A percentile compares a stretch with the other conserved stretches of the same genome.
Evolutionary conservation across 108 stramenopile species (phyloP).

Genomic region (Mayamaea pseudoterrestris): DNA sequence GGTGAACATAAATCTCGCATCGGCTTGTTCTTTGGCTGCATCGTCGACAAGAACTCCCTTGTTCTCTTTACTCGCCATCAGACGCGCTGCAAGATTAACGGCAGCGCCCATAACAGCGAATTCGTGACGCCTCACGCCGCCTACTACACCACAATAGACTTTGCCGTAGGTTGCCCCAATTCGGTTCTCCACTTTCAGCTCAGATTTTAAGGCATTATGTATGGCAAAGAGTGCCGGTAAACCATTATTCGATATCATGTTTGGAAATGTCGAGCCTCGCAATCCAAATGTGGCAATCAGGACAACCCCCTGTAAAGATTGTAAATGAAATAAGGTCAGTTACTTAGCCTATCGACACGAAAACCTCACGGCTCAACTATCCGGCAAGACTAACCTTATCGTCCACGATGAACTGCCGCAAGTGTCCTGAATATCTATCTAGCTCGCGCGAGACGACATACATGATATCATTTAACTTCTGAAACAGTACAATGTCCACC

Average conservation of each 20-base stretch:
- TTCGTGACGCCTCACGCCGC: conserved; percentile 43
- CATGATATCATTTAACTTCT: conserved; percentile 14
- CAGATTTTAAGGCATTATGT: conserved; percentile 25
- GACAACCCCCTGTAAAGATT: conserved; percentile 47
- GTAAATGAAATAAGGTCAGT: too few relatives aligned
- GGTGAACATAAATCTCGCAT: conserved; percentile 26
- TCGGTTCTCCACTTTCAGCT: conserved; percentile 28
- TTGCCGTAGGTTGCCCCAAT: conserved; percentile 48
- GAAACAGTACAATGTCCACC: conserved; percentile 4
- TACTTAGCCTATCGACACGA: too few relatives aligned
- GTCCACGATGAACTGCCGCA: conserved; percentile 40
- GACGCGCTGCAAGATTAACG: conserved; percentile 47
- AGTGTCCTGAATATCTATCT: conserved; percentile 24
- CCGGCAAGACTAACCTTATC: conserved; percentile 20
- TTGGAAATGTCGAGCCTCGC: conserved; percentile 54
- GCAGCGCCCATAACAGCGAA: conserved; percentile 53
- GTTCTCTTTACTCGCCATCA: conserved; percentile 33
- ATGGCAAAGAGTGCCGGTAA: conserved; percentile 38
- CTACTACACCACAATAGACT: conserved; percentile 61
- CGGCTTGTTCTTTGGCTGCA: conserved; percentile 33
- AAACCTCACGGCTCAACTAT: too few relatives aligned
- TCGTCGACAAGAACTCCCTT: conserved; percentile 57
- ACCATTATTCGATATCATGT: conserved; percentile 43
- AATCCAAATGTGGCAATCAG: conserved; percentile 64
- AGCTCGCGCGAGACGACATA: conserved; percentile 9